phyloP scores from a whole-genome alignment of 805 yeast genomes.

The Kodamaea kaohsiungensis region DNA sequence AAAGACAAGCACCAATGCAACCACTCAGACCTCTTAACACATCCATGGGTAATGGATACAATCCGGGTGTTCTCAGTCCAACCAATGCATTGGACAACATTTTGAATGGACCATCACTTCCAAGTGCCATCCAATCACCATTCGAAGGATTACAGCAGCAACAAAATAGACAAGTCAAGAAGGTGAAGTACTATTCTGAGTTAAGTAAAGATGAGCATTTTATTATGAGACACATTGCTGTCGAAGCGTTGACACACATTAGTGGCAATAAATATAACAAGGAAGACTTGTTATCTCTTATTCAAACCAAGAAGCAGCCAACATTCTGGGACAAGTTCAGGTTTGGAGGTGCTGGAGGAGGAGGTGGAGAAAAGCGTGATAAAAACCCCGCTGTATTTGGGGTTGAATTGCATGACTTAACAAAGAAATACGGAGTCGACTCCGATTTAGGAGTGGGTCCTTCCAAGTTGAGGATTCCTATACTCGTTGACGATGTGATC shows the following conservation, averaged over 20 bases:
- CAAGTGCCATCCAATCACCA: neutral
- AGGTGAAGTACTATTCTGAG: slow-evolving; percentile 62
- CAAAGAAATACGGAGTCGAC: slow-evolving; percentile 75
- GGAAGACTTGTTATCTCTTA: slow-evolving; percentile 40
- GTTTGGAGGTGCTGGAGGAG: slow-evolving; percentile 27
- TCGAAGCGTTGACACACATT: slow-evolving; percentile 47
- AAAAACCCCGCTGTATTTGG: slow-evolving; percentile 64
- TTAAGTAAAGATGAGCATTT: slow-evolving; percentile 57
- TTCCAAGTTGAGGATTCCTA: slow-evolving; percentile 74
- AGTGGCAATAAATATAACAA: slow-evolving; percentile 23
- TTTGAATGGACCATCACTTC: slow-evolving; percentile 8
- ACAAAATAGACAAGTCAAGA: slow-evolving; percentile 9
- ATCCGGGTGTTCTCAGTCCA: slow-evolving; percentile 10
- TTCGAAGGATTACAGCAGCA: neutral
- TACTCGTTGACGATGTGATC: slow-evolving; percentile 82
- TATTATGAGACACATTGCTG: slow-evolving; percentile 59
- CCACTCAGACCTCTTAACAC: slow-evolving; percentile 22
- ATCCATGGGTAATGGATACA: slow-evolving; percentile 8
- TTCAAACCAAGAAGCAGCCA: slow-evolving; percentile 43
- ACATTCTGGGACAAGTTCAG: slow-evolving; percentile 58
- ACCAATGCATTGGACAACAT: slow-evolving; percentile 13
- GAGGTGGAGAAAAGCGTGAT: slow-evolving; percentile 23
- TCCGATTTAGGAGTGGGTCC: slow-evolving; percentile 87
- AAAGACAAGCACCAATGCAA: slow-evolving; percentile 30
- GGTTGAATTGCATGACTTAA: slow-evolving; percentile 65